Base-by-base conservation (phyloP, 495 filamentous ascomycete species). In the Lophium mytilinum region DNA sequence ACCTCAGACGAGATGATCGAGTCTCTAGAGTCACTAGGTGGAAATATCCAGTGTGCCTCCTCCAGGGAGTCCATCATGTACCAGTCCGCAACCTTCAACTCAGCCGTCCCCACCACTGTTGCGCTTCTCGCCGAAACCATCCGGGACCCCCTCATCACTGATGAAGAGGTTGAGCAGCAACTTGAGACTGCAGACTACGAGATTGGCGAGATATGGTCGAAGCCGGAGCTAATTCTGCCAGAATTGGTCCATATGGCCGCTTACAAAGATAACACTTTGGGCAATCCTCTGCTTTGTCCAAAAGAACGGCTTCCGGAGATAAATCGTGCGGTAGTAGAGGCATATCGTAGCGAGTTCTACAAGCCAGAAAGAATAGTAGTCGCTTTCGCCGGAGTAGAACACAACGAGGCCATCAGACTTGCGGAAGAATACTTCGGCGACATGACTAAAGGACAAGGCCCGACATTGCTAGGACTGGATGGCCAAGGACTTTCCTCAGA, bases 11-110 rank as follows among this genome's bases (percentile, higher is more conserved):
- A 94, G 61, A 95, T 97, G 83, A 72, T 95, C 3, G 89, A 96
- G 69, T 74, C 81, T 1, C 73, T 95, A 1, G 92, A 96, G 68
- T 83, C 81, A 2, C 76, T 99, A 6, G 93, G 93, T 30, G 93
- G 93, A 18, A 96, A 95, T 63, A 89, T 97, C 57, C 91, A 96
- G 73, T 97, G 93, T 69, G 90, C 89, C 36, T 96, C 92, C 0
- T 95, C 92, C 0, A 78, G 93, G 40, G 93, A 99, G 69, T 89
- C 90, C 18, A 80, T 99, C 67, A 97, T 99, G 93, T 99, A 99
- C 74, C 94, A 97, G 71, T 86, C 89, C 5, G 94, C 93, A 37
- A 96, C 89, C 52, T 99, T 99, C 81, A 99, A 99, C 74, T 86
- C 87, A 10, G 83, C 91, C 4, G 88, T 97, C 21, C 84, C 89